Evolutionary conservation across 2,329 filamentous ascomycete species (phyloP).

Genomic region (Pyricularia sp.): DNA sequence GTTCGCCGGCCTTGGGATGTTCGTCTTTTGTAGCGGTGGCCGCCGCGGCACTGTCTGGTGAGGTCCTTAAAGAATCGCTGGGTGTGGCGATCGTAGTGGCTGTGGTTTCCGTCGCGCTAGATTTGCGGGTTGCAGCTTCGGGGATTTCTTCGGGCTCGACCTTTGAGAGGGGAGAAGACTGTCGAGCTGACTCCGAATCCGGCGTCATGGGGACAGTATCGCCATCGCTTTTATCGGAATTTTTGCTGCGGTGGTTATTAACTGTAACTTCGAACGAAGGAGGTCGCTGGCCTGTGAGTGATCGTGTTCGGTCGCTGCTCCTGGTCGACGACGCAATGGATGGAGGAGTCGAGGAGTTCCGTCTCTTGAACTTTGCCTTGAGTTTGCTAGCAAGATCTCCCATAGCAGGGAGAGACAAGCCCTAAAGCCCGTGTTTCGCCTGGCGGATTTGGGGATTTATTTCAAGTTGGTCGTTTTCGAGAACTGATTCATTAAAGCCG

Average conservation of each 20-base stretch:
- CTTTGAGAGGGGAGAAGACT: background rate
- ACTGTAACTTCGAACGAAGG: background rate
- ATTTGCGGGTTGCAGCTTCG: background rate
- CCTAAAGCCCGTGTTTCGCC: background rate
- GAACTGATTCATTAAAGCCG: background rate
- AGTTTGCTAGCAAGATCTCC: conserved; percentile 3
- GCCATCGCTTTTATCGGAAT: background rate
- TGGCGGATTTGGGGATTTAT: background rate
- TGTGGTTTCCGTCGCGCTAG: background rate
- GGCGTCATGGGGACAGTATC: background rate
- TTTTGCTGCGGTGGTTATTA: background rate
- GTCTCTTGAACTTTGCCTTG: conserved; percentile 3
- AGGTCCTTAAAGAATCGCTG: background rate
- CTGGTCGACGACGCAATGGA: background rate
- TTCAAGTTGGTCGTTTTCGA: background rate
- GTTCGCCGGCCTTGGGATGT: background rate
- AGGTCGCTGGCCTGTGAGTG: background rate
- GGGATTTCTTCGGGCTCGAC: background rate
- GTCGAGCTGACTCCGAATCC: background rate
- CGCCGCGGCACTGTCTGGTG: background rate
- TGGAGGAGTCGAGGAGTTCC: background rate
- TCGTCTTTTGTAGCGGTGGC: background rate
- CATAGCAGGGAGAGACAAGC: conserved; percentile 3
- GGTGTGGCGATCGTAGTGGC: background rate
- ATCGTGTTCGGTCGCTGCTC: background rate